These are phyloP conservation scores for Venturia aucupariae DNA, from an alignment of 2,329 filamentous ascomycete genomes.

Conservation along the genomic window DNA sequence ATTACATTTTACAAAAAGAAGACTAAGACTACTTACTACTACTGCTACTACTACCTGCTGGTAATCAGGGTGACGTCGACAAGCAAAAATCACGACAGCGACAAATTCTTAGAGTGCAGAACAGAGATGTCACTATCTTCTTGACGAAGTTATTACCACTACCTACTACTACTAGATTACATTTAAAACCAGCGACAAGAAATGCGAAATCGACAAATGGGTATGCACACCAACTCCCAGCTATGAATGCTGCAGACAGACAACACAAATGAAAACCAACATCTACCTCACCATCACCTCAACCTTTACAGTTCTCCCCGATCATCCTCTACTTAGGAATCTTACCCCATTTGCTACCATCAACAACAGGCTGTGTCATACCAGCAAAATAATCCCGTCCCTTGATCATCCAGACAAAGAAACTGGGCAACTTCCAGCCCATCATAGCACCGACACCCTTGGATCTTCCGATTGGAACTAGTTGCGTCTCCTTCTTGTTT, in stretches of 20 bases:
- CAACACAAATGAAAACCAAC: neutral
- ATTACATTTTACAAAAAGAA: too few species aligned
- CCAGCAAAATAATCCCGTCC: constrained; percentile 32
- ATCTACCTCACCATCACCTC: neutral
- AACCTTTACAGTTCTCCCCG: neutral
- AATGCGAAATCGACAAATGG: neutral
- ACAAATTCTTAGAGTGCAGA: too few species aligned
- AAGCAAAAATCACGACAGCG: too few species aligned
- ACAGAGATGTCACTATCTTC: neutral
- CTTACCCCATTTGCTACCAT: constrained; percentile 12
- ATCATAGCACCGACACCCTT: constrained; percentile 30
- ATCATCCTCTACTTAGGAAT: constrained; percentile 9
- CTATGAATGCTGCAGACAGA: neutral
- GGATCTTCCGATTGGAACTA: constrained; percentile 27
- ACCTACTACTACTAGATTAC: neutral
- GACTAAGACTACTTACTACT: too few species aligned
- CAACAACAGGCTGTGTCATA: neutral
- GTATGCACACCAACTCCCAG: constrained; percentile 1
- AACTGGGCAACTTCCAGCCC: constrained; percentile 30
- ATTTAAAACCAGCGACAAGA: neutral
- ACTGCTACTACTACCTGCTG: too few species aligned
- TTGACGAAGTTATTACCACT: neutral
- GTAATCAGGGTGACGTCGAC: too few species aligned
- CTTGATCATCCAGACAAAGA: constrained; percentile 36
- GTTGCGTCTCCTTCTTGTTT: constrained; percentile 27